Percentiles rank a stretch among this genome's conserved stretches.
Conservation (phyloP, 2,329 filamentous ascomycete genomes). For the Aphanoascus verrucosus region DNA sequence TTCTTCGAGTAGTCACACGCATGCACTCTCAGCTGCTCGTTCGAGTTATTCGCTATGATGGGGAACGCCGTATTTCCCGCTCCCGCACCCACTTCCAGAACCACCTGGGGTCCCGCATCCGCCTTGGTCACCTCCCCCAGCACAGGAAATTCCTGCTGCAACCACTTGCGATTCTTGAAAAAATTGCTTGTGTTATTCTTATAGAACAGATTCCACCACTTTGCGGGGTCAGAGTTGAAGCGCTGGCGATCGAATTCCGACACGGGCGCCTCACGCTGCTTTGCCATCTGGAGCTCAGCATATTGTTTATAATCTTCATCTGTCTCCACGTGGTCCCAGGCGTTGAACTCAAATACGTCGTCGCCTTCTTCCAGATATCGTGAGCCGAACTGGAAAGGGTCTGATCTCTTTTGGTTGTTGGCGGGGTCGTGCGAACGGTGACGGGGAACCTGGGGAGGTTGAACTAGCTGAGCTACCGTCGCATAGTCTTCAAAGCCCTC, state of each 20-base stretch:
- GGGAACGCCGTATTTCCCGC: conserved; percentile 96
- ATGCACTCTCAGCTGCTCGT: conserved; percentile 69
- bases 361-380: conserved; percentile 73
- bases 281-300: conserved; percentile 69
- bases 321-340: conserved; percentile 95
- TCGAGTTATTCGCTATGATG: conserved; percentile 72
- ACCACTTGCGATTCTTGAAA: conserved; percentile 97
- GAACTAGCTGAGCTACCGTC: conserved; percentile 37
- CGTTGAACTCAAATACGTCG: conserved; percentile 93
- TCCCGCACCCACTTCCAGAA: conserved; percentile 88
- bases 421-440: conserved; percentile 58
- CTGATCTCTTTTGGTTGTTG: conserved; percentile 73
- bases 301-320: conserved; percentile 81
- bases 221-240: conserved; percentile 82
- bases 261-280: conserved; percentile 76
- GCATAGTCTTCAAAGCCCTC: conserved; percentile 22
- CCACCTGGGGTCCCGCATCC: conserved; percentile 55
- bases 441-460: conserved; percentile 39
- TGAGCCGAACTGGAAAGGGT: conserved; percentile 93
- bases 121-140: conserved; percentile 63
- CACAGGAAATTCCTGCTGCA: conserved; percentile 89
- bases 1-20: conserved; percentile 95
- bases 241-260: conserved; percentile 84
- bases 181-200: conserved; percentile 96
- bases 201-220: conserved; percentile 98